Evolutionary conservation across 2,329 filamentous ascomycete species (phyloP).

Genomic region (Fusarium anguioides): DNA sequence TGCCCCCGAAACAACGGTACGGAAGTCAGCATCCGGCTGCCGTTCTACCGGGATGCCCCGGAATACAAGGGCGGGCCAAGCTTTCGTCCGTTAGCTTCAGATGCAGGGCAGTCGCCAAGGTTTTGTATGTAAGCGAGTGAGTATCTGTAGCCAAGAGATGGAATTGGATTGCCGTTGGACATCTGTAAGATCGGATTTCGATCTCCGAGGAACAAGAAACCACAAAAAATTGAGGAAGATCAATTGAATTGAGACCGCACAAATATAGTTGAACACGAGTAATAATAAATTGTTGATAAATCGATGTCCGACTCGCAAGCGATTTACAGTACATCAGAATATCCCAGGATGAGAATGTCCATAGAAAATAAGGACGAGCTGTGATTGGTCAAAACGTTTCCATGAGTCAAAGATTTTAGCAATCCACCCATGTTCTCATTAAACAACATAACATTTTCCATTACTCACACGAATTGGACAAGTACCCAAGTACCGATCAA

Average conservation of each 20-base stretch:
- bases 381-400: conserved; percentile 13
- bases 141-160: conserved; percentile 1
- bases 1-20: conserved; percentile 28
- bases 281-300: not conserved
- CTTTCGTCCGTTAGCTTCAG: conserved; percentile 9
- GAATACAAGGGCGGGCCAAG: conserved; percentile 17
- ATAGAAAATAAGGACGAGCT: not conserved
- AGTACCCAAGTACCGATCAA: conserved; percentile 22
- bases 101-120: conserved; percentile 24
- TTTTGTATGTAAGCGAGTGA: conserved; percentile 13
- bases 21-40: conserved; percentile 30
- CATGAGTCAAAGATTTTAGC: conserved; percentile 38
- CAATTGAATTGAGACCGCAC: not conserved
- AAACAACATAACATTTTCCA: conserved; percentile 39
- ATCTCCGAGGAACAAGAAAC: not conserved
- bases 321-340: not conserved
- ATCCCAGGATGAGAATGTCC: not conserved
- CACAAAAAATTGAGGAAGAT: not conserved
- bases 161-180: not conserved
- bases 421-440: conserved; percentile 35
- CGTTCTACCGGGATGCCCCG: conserved; percentile 35
- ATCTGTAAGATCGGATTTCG: not conserved
- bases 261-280: not conserved
- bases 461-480: conserved; percentile 36
- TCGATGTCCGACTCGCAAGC: not conserved